Conservation (phyloP, 129 eudicot genomes). For the Tagetes erecta region DNA sequence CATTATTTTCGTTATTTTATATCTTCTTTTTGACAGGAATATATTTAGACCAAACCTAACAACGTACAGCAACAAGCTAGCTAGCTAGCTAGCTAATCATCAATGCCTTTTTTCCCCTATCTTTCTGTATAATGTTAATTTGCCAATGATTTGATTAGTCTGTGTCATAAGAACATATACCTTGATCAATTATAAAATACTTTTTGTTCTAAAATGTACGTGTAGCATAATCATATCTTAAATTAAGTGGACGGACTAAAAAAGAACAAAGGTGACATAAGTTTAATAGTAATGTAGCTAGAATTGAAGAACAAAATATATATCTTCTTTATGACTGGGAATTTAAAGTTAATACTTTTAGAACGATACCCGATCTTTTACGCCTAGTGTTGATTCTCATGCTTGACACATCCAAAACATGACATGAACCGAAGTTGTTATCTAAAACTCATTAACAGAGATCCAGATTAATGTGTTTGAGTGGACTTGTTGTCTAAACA, state of each 20-base stretch:
- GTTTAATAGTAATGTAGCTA: slow-evolving; percentile 5
- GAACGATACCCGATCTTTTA: neutral
- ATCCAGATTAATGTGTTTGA: no score
- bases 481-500: no score
- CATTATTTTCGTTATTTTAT: slow-evolving; percentile 10
- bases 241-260: slow-evolving; percentile 2
- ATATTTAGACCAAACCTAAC: slow-evolving; percentile 17
- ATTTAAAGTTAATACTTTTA: neutral
- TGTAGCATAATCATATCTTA: neutral
- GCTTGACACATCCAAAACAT: neutral
- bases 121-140: neutral
- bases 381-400: no score
- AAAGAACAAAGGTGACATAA: slow-evolving; percentile 23
- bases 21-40: slow-evolving; percentile 20
- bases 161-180: slow-evolving; percentile 35
- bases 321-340: neutral
- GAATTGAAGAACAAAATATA: slow-evolving; percentile 13
- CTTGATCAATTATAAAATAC: slow-evolving; percentile 13
- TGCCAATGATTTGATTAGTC: slow-evolving; percentile 31
- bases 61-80: neutral
- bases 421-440: neutral
- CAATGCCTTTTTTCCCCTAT: slow-evolving; percentile 22
- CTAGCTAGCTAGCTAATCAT: neutral
- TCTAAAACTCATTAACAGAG: no score
- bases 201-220: neutral